phyloP scores from a whole-genome alignment of 352 stramenopile species.

The Pythium phragmitis region DNA sequence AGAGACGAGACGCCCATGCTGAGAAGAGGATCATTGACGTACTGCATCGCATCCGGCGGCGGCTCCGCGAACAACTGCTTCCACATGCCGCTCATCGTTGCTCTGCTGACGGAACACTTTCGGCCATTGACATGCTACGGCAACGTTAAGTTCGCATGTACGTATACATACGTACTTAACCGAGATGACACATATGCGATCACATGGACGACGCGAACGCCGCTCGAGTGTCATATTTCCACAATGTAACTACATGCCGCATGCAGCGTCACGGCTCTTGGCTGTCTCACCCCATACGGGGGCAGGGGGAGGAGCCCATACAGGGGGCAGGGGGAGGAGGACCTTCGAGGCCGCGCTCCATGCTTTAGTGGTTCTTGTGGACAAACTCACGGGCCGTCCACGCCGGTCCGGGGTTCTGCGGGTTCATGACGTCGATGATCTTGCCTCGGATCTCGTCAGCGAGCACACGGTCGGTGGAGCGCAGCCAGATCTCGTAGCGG shows the following conservation, averaged over 20 bases:
- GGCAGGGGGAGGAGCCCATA: too few relatives aligned
- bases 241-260: background rate
- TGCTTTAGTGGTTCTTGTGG: slow-evolving; percentile 79
- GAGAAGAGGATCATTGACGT: slow-evolving; percentile 18
- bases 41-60: slow-evolving; percentile 67
- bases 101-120: background rate
- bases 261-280: background rate
- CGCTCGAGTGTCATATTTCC: background rate
- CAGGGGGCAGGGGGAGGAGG: background rate
- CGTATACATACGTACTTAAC: background rate
- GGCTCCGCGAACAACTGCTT: slow-evolving; percentile 79
- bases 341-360: background rate
- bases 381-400: slow-evolving; percentile 68
- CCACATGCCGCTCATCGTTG: slow-evolving; percentile 30
- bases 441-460: slow-evolving; percentile 77
- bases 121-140: background rate
- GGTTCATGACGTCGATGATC: slow-evolving; percentile 71
- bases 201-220: background rate
- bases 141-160: slow-evolving; percentile 8
- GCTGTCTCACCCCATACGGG: background rate
- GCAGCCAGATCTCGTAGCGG: slow-evolving; percentile 85
- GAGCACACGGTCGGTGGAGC: slow-evolving; percentile 48
- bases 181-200: background rate
- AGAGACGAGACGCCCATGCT: too few relatives aligned
- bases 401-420: slow-evolving; percentile 38